A percentile compares a stretch with the other conserved stretches of the same genome.
Conservation (phyloP, 2,329 filamentous ascomycete genomes). For the Leptographium radiaticola region DNA sequence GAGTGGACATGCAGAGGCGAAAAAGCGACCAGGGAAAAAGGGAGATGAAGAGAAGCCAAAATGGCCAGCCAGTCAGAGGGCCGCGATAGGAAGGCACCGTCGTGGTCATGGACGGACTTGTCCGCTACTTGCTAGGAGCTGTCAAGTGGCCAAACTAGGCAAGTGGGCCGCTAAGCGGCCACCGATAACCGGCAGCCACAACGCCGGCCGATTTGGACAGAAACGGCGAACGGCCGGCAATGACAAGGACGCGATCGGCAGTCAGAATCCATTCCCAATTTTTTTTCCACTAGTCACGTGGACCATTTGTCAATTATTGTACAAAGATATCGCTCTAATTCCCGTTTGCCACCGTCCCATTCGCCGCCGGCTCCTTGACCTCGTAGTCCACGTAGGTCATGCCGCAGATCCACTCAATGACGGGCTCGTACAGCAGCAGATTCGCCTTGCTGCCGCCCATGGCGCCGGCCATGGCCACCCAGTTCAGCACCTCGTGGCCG, state of each 20-base stretch:
- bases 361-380: neutral
- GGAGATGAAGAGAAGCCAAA: neutral
- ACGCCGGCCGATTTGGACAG: too few species aligned
- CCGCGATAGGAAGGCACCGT: neutral
- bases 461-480: conserved; percentile 9
- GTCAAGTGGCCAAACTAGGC: neutral
- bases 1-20: too few species aligned
- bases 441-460: conserved; percentile 9
- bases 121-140: neutral
- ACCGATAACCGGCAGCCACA: too few species aligned
- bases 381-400: conserved; percentile 10
- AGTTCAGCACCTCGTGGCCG: conserved; percentile 11
- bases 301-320: neutral
- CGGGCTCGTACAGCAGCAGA: conserved; percentile 10
- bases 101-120: neutral
- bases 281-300: neutral
- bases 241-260: too few species aligned
- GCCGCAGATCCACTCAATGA: conserved; percentile 11
- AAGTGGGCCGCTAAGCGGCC: neutral
- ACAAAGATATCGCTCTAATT: neutral
- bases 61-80: neutral
- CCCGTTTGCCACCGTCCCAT: neutral
- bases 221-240: too few species aligned
- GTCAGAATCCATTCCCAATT: neutral
- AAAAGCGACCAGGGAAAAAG: too few species aligned